These are phyloP conservation scores for Amanita rubescens DNA, from an alignment of 768 basidiomycete genomes.

Conservation along the genomic window DNA sequence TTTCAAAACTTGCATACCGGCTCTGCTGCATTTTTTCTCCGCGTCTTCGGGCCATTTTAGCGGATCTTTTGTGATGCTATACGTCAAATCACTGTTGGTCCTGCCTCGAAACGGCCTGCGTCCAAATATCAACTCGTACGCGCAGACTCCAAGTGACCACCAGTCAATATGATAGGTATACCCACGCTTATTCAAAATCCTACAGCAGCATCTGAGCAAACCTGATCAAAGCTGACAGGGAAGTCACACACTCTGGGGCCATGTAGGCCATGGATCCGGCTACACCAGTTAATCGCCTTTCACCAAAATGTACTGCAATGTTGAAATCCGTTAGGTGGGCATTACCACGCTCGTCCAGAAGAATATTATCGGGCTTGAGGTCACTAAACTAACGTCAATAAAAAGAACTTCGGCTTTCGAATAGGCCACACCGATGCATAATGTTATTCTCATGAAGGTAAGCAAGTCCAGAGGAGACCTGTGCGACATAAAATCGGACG, in stretches of 20 bases:
- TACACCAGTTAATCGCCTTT: conserved; percentile 81
- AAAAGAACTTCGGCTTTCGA: background rate
- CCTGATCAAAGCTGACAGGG: conserved; percentile 4
- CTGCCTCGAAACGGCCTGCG: conserved; percentile 89
- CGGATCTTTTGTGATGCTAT: conserved; percentile 84
- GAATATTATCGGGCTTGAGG: conserved; percentile 95
- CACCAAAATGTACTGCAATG: conserved; percentile 94
- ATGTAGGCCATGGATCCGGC: conserved; percentile 99
- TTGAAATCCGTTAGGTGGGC: conserved; percentile 98
- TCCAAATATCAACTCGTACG: conserved; percentile 88
- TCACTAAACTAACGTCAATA: conserved; percentile 45
- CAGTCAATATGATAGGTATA: conserved; percentile 94
- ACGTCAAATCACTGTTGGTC: conserved; percentile 87
- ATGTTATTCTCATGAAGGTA: conserved; percentile 92
- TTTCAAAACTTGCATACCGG: conserved; percentile 73
- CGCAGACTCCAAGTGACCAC: conserved; percentile 95
- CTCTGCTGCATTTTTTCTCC: conserved; percentile 65
- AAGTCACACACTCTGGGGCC: conserved; percentile 63
- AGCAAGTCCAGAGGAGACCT: conserved; percentile 80
- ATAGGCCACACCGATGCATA: conserved; percentile 76
- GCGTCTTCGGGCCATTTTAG: conserved; percentile 90
- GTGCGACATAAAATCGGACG: conserved; percentile 84
- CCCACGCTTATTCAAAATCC: conserved; percentile 84
- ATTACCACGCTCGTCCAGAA: conserved; percentile 91
- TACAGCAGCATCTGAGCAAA: conserved; percentile 15